Evolutionary conservation across 441 rosid species (phyloP), one percentile per base, ranked within the genome.

Genomic region (Bruguiera hainesii): DNA sequence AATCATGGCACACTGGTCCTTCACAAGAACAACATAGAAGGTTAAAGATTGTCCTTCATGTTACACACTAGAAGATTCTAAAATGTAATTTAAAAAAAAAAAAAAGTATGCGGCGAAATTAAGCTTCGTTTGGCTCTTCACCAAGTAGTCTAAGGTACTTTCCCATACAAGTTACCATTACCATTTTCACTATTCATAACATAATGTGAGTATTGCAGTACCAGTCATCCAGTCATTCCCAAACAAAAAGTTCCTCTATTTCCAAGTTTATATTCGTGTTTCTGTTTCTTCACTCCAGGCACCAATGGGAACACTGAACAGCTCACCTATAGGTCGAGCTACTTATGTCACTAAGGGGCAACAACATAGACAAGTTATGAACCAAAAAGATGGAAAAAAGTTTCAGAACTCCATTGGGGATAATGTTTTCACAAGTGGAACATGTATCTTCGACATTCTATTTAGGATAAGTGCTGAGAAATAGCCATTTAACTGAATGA

Each of bases 1-100:
- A 48, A 69, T 72, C 49, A 63, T 70, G 29, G 70, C 30, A 33
- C 59, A 78, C 74, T 73, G 83, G 68, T 87, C 94, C 93, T 88
- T 69, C 62, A 72, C n/a, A 28, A 61, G 73, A 73, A 76, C 52
- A 73, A 26, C 21, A 65, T 13, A 65, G 21, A 63, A 73, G 48
- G 35, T 48, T 56, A 51, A 72, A 64, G 51, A 73, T 11, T 5
- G 5, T 42, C 35, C n/a, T 29, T 11, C 60, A 56, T 3, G 26
- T 61, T 35, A 23, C 19, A 31, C 8, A 39, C 9, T 13, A 52
- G 28, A 57, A 56, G 39, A 61, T 25, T 61, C 13, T 52, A 48
- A 46, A 67, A 46, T 20, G 10, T 64, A 19, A 5, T 52, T 23
- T 23, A 33, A 48, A 18, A 55, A 6, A 19, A 7, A 51, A 26